Percentiles rank a stretch among this genome's conserved stretches.
Conservation (phyloP, 176 grass and related monocot genomes). For the Ensete glaucum region DNA sequence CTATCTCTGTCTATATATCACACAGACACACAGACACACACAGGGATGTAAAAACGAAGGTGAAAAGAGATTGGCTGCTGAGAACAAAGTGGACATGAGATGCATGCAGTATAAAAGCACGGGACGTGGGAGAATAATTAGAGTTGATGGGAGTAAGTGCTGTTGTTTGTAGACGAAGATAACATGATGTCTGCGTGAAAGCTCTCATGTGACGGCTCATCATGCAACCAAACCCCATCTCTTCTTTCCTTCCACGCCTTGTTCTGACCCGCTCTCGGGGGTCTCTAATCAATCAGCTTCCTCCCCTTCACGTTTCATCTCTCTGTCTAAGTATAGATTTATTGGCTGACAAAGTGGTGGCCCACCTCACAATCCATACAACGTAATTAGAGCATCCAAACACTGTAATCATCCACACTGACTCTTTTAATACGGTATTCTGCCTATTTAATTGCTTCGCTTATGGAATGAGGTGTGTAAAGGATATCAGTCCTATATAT, state of each 20-base stretch:
- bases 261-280: constrained; percentile 3
- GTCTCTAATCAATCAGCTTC: constrained; percentile 4
- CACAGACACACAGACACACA: neutral
- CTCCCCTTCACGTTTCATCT: neutral
- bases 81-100: constrained; percentile 53
- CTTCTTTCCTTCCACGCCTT: constrained; percentile 16
- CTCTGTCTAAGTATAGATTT: no score
- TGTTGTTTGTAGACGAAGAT: constrained; percentile 97
- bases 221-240: constrained; percentile 38
- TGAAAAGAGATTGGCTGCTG: constrained; percentile 49
- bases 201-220: constrained; percentile 88
- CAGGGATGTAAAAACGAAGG: constrained; percentile 18
- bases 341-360: no score
- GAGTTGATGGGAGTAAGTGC: neutral
- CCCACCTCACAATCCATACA: no score
- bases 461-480: no score
- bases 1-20: neutral
- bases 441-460: no score
- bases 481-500: no score
- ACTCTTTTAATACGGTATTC: no score
- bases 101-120: constrained; percentile 39
- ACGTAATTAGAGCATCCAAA: no score
- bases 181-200: constrained; percentile 98
- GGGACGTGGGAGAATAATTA: constrained; percentile 18
- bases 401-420: no score